These are phyloP conservation scores for Pseudocercospora ulei DNA, from an alignment of 2,329 filamentous ascomycete genomes.

Conservation along the genomic window DNA sequence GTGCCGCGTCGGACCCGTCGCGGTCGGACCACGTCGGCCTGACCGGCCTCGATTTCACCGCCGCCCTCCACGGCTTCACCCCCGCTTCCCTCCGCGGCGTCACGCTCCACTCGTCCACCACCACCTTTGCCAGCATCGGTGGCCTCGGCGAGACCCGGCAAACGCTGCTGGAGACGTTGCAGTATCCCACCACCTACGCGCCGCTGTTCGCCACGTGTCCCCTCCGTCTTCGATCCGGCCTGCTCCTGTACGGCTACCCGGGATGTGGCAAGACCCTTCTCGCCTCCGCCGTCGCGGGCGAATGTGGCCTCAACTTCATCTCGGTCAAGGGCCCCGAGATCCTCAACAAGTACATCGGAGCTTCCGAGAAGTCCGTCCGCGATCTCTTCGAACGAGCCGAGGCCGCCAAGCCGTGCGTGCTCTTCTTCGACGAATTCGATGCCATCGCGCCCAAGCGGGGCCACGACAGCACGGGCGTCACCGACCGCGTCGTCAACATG, in stretches of 20 bases:
- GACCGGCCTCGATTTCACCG: conserved; percentile 65
- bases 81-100: conserved; percentile 92
- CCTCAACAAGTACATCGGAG: conserved; percentile 97
- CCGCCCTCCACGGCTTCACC: conserved; percentile 81
- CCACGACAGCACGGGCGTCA: conserved; percentile 96
- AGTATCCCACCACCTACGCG: conserved; percentile 95
- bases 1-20: conserved; percentile 50
- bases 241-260: conserved; percentile 87
- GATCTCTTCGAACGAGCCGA: conserved; percentile 89
- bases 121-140: conserved; percentile 84
- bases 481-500: conserved; percentile 95
- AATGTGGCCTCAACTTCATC: conserved; percentile 97
- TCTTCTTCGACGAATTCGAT: conserved; percentile 99
- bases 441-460: conserved; percentile 94
- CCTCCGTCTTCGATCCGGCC: conserved; percentile 80
- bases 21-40: conserved; percentile 53
- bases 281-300: conserved; percentile 91
- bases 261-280: conserved; percentile 95
- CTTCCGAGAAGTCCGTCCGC: conserved; percentile 88
- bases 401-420: conserved; percentile 81
- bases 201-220: conserved; percentile 96
- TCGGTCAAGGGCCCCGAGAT: conserved; percentile 97
- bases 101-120: conserved; percentile 82
- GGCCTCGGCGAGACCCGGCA: conserved; percentile 77
- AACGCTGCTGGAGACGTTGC: conserved; percentile 84